These are phyloP conservation scores for Exophiala spinifera DNA, from an alignment of 2,329 filamentous ascomycete species.

Conservation along the genomic window DNA sequence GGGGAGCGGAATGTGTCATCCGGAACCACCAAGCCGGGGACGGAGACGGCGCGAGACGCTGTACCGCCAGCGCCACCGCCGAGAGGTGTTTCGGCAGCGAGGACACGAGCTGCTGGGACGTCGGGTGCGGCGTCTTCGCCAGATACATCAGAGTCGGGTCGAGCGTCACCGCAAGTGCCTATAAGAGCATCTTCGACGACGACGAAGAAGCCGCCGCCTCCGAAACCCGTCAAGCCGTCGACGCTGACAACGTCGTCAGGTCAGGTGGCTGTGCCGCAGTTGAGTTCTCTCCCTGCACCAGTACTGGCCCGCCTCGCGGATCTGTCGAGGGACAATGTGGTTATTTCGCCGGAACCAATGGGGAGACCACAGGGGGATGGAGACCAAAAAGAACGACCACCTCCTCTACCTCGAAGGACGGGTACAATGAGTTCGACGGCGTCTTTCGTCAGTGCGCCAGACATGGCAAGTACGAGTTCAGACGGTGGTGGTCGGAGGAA, in stretches of 20 bases:
- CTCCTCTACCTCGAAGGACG: slow-evolving; percentile 22
- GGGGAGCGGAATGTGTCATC: slow-evolving; percentile 15
- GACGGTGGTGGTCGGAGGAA: neutral
- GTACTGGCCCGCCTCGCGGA: slow-evolving; percentile 8
- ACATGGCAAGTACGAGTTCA: slow-evolving; percentile 1
- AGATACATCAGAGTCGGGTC: slow-evolving; percentile 1
- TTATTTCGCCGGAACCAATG: neutral
- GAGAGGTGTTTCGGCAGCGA: neutral
- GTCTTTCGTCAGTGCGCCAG: slow-evolving; percentile 19
- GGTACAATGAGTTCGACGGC: slow-evolving; percentile 22
- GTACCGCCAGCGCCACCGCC: slow-evolving; percentile 4
- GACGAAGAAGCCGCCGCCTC: slow-evolving; percentile 48
- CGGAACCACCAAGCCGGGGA: neutral
- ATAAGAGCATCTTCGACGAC: slow-evolving; percentile 38
- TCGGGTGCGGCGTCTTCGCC: slow-evolving; percentile 15
- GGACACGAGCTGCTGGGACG: neutral
- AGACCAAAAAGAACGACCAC: slow-evolving; percentile 14
- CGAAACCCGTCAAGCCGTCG: slow-evolving; percentile 62
- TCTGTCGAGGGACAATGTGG: slow-evolving; percentile 1
- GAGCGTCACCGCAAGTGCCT: slow-evolving; percentile 32
- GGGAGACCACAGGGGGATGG: neutral
- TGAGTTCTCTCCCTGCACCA: slow-evolving; percentile 10
- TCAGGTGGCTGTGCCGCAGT: slow-evolving; percentile 14
- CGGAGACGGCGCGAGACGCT: neutral
- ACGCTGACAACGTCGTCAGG: slow-evolving; percentile 31